These are phyloP conservation scores for Halocafeteria seosinensis DNA, from an alignment of 108 stramenopile genomes.

Conservation along the genomic window DNA sequence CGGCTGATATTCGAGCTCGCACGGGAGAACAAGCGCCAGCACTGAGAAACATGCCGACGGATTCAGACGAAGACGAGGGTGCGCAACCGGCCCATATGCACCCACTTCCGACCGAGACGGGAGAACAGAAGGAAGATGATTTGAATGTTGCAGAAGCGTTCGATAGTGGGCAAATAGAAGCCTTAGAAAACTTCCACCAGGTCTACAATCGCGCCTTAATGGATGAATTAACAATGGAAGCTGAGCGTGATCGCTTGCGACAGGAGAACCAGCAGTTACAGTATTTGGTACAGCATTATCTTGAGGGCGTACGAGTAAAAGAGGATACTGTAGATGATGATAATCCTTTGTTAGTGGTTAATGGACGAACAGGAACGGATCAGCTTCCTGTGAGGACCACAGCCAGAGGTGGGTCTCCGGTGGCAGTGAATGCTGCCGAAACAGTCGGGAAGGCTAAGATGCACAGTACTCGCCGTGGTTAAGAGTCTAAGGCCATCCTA, in stretches of 20 bases:
- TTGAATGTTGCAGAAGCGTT: background rate
- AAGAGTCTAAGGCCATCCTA: no score
- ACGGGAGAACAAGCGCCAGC: background rate
- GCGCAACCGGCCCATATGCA: background rate
- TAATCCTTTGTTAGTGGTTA: slow-evolving; percentile 47
- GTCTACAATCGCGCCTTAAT: slow-evolving; percentile 45
- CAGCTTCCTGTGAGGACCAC: no score
- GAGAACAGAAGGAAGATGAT: no score
- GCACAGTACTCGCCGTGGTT: no score
- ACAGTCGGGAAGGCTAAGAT: no score
- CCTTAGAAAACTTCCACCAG: slow-evolving; percentile 38
- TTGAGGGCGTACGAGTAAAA: slow-evolving; percentile 32
- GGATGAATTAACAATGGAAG: slow-evolving; percentile 38
- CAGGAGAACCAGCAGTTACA: slow-evolving; percentile 35
- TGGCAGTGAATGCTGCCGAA: no score
- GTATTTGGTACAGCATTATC: slow-evolving; percentile 30
- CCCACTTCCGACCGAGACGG: background rate
- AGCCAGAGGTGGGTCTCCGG: no score
- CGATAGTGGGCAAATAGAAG: slow-evolving; percentile 12
- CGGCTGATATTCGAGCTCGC: background rate
- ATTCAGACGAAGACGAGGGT: background rate
- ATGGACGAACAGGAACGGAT: slow-evolving; percentile 33
- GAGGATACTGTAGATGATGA: slow-evolving; percentile 22
- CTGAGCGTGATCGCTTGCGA: slow-evolving; percentile 30
- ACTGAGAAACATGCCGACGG: background rate